A percentile compares a stretch with the other conserved stretches of the same genome.
Conservation (phyloP, 768 basidiomycete species). For the Lyophyllum semitale region DNA sequence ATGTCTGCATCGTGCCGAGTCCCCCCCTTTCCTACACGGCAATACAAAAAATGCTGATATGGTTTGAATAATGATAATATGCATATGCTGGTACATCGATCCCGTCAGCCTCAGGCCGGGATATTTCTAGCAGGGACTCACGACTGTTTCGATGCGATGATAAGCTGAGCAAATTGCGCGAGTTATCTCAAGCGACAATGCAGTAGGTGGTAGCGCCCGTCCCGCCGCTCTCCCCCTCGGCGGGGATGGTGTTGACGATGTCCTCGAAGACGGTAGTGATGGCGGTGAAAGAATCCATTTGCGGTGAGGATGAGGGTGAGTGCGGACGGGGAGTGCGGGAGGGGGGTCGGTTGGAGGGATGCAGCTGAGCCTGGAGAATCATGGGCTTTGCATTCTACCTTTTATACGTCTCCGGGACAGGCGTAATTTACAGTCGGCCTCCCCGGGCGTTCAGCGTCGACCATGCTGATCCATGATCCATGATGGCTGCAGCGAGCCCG, state of each 20-base stretch:
- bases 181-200: constrained; percentile 7
- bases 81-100: neutral
- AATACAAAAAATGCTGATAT: neutral
- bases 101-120: neutral
- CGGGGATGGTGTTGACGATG: neutral
- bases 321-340: neutral
- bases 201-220: neutral
- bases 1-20: neutral
- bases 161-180: neutral
- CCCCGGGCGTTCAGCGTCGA: neutral
- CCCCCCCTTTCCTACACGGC: neutral
- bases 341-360: neutral
- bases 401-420: neutral
- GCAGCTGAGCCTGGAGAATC: neutral
- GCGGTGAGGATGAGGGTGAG: constrained; percentile 1
- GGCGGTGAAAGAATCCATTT: constrained; percentile 8
- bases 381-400: neutral
- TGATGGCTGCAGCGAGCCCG: neutral
- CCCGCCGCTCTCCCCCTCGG: neutral
- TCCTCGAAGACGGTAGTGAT: neutral
- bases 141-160: neutral
- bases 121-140: neutral
- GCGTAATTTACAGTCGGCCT: neutral
- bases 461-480: no score
- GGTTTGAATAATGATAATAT: neutral